Base-by-base conservation (phyloP, 1,284 basidiomycete species). In the Sphaerobolus stellatus region DNA sequence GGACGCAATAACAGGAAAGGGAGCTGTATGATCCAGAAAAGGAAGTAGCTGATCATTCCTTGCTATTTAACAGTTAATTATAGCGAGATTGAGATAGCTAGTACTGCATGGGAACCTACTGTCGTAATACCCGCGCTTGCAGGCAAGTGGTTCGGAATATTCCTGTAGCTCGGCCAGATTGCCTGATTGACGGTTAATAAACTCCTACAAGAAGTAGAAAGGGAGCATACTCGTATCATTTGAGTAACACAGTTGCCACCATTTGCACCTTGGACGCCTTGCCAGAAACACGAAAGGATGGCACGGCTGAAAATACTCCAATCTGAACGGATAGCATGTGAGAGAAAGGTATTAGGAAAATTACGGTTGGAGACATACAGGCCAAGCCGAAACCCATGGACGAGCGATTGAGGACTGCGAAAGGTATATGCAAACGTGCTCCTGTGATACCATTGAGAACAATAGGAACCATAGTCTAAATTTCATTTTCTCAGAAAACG, bases 351-450 rank as follows among this genome's bases (percentile, higher is more conserved):
- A 16, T 31, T 14, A 43, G 18, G 20, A 14, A 33, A 18, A 36
- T 20, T 6, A 20, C 41, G 13, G 22, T 4, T 43, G 4, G 41
- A n/a, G 3, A 43, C 50, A 30, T 5, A 48, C 50, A 53, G 66
- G 83, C 84, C 62, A 91, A 79, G 78, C 85, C 90, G 71, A 90
- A 90, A 0, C 90, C 90, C 64, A 88, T 92, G 0, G 85, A 87
- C 1, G 86, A 86, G 4, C 90, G 78, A 58, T 85, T 85, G 7
- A 90, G 75, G 36, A 92, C 80, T 0, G 88, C 84, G 65, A 91
- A 92, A 1, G 81, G 78, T 22, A 84, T 72, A 58, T 83, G 83
- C 48, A 91, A 76, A 14, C 83, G 78, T 8, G 88, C 86, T 16
- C 89, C 88, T 50, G 85, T 78, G 29, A 84, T 84, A 52, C 86